Percentiles rank a stretch among this genome's conserved stretches.
These are phyloP conservation scores for Jaapia argillacea DNA, from an alignment of 768 basidiomycete genomes.

Conservation along the genomic window DNA sequence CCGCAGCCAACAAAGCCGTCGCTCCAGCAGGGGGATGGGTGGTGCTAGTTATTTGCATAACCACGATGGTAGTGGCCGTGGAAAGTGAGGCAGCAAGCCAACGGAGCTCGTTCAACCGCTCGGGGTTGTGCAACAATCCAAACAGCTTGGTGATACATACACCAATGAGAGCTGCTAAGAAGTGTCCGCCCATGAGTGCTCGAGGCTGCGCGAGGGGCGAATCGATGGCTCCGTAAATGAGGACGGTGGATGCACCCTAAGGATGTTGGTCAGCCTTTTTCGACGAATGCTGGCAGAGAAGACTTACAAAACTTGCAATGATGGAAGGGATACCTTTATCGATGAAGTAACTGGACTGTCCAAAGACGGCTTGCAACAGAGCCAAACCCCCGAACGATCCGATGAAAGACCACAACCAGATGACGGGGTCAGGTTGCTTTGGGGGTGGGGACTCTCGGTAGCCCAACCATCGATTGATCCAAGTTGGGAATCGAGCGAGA, in stretches of 20 bases:
- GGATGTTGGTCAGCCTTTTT: not conserved
- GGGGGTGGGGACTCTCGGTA: conserved; percentile 27
- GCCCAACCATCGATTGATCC: conserved; percentile 33
- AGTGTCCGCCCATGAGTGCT: conserved; percentile 39
- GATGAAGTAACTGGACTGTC: conserved; percentile 36
- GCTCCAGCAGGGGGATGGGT: conserved; percentile 50
- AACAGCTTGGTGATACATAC: conserved; percentile 43
- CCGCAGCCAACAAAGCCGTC: conserved; percentile 40
- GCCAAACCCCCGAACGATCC: conserved; percentile 41
- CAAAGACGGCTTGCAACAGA: conserved; percentile 39
- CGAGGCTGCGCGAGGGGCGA: conserved; percentile 44
- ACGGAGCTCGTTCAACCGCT: conserved; percentile 27
- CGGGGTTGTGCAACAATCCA: conserved; percentile 30
- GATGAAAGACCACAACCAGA: conserved; percentile 44
- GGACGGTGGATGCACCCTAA: conserved; percentile 45
- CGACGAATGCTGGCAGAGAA: not conserved
- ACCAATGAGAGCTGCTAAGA: conserved; percentile 37
- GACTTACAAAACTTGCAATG: conserved; percentile 37
- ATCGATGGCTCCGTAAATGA: conserved; percentile 45
- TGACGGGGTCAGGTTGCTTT: conserved; percentile 21
- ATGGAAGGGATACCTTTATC: conserved; percentile 34
- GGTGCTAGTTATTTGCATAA: conserved; percentile 43
- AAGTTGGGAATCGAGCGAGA: conserved; percentile 25
- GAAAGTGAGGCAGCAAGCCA: conserved; percentile 42
- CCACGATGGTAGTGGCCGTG: conserved; percentile 22